phyloP scores from a whole-genome alignment of 2,329 filamentous ascomycete species.

The Cladosporium austrohemisphaericum region DNA sequence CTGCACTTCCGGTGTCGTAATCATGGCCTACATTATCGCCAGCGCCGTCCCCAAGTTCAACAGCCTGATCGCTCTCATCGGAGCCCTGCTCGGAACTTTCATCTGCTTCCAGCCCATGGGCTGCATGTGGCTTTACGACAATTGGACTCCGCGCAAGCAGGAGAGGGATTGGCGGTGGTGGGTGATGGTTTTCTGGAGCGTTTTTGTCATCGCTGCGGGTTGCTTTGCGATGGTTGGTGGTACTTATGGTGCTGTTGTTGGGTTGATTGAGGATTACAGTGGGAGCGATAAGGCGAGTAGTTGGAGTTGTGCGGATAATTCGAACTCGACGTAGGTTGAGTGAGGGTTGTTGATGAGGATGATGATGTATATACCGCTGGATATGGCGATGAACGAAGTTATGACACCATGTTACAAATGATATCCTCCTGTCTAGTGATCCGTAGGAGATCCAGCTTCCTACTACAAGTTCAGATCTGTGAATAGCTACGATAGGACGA shows the following conservation, averaged over 20 bases:
- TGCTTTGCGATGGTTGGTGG: slow-evolving; percentile 44
- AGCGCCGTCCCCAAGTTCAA: slow-evolving; percentile 27
- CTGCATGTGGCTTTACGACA: slow-evolving; percentile 45
- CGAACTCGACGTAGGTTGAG: neutral
- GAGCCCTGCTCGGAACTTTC: slow-evolving; percentile 25
- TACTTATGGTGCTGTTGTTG: slow-evolving; percentile 44
- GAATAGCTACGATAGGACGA: no score
- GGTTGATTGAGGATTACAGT: slow-evolving; percentile 3
- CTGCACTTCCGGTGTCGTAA: slow-evolving; percentile 19
- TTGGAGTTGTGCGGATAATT: slow-evolving; percentile 11
- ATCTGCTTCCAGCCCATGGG: slow-evolving; percentile 33
- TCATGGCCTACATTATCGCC: slow-evolving; percentile 27
- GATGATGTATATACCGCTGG: no score
- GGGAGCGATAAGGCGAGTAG: neutral
- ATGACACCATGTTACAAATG: no score
- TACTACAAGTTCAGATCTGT: no score
- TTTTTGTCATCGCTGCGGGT: slow-evolving; percentile 37
- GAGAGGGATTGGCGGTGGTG: slow-evolving; percentile 20
- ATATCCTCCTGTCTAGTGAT: no score
- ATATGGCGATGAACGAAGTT: no score
- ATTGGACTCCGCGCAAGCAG: slow-evolving; percentile 31
- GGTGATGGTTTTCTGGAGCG: slow-evolving; percentile 20
- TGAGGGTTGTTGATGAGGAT: no score
- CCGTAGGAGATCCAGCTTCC: no score
- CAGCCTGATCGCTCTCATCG: slow-evolving; percentile 25